These are phyloP conservation scores for Camelina sativa DNA, from an alignment of 345 rosid genomes.

Conservation along the genomic window DNA sequence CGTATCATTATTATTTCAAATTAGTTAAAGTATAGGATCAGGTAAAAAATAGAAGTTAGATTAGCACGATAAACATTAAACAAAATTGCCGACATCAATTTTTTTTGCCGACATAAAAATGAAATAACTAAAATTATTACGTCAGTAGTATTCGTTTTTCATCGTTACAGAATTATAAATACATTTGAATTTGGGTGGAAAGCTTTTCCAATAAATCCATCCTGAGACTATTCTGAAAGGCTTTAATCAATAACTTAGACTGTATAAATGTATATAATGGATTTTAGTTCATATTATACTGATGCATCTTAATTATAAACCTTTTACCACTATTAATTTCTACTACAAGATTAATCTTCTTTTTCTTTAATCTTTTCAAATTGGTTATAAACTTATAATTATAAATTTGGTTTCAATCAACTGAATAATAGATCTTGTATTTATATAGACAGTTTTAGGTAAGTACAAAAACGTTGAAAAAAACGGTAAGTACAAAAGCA, in stretches of 20 bases:
- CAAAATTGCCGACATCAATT: conserved; percentile 2
- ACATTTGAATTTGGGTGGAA: conserved; percentile 9
- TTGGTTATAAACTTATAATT: too few species aligned
- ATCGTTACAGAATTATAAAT: neutral
- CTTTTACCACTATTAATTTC: neutral
- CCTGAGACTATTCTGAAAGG: neutral
- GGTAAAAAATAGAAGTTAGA: neutral
- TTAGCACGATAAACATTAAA: neutral
- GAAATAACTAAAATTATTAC: neutral
- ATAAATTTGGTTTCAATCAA: too few species aligned
- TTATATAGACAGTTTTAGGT: neutral
- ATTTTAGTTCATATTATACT: neutral
- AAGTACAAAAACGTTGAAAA: too few species aligned
- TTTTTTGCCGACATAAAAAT: neutral
- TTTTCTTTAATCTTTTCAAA: neutral
- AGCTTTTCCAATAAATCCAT: neutral
- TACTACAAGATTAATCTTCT: neutral
- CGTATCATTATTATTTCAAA: conserved; percentile 18
- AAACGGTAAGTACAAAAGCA: neutral
- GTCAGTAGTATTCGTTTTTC: neutral
- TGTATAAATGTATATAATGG: neutral
- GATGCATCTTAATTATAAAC: neutral
- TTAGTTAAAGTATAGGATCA: neutral
- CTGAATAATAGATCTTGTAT: neutral
- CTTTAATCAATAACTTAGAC: neutral